phyloP scores from a whole-genome alignment of 2,329 filamentous ascomycete species.

The Atkinsonella texensis region DNA sequence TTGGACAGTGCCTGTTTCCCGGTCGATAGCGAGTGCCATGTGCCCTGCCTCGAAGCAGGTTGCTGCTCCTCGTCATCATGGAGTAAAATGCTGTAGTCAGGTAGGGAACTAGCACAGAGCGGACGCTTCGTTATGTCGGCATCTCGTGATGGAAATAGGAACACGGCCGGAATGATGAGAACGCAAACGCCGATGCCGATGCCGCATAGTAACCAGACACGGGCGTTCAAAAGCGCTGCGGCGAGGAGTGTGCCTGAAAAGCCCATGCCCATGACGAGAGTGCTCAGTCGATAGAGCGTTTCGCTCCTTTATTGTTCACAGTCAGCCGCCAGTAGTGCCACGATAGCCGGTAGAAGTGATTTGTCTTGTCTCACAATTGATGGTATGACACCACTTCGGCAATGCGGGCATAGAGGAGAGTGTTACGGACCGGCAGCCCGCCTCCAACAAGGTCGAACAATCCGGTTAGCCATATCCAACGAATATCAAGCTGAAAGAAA shows the following conservation, averaged over 20 bases:
- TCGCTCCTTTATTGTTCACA: neutral
- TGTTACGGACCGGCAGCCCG: neutral
- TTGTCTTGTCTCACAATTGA: neutral
- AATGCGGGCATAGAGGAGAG: neutral
- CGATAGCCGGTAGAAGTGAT: neutral
- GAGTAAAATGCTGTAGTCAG: neutral
- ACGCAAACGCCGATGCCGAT: neutral
- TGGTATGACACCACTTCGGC: neutral
- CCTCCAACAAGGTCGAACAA: neutral
- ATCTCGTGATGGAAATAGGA: neutral
- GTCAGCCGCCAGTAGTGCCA: neutral
- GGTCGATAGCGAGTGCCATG: neutral
- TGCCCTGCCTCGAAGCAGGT: neutral
- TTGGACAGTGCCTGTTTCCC: neutral
- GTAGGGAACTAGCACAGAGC: neutral
- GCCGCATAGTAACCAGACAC: neutral
- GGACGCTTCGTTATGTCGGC: neutral
- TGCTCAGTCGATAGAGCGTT: neutral
- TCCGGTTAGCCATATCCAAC: neutral
- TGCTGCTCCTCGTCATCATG: neutral
- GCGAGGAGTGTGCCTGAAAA: neutral
- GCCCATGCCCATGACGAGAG: neutral
- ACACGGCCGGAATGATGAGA: neutral
- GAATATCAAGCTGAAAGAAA: neutral
- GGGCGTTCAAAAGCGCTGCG: neutral